Evolutionary conservation across 139 green algal genomes (phyloP).

Genomic region (Diplosphaera chodatii): DNA sequence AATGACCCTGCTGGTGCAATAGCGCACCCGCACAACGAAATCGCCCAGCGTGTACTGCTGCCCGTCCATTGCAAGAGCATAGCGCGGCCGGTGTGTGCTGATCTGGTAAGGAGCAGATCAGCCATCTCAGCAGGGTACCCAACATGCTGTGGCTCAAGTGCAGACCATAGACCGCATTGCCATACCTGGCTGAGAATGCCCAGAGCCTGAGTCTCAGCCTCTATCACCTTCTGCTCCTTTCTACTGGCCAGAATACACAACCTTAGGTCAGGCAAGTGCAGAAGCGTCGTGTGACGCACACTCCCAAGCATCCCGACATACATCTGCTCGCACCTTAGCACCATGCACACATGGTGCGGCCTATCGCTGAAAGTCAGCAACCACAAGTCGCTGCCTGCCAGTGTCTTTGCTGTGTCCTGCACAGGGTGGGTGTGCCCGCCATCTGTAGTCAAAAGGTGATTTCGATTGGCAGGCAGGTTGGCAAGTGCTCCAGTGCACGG

Average conservation of each 20-base stretch:
- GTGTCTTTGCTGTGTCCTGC: too few relatives aligned
- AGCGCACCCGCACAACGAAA: not conserved
- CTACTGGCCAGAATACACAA: not conserved
- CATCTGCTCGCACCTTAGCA: not conserved
- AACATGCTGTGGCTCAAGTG: too few relatives aligned
- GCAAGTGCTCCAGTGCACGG: too few relatives aligned
- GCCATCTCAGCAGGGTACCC: too few relatives aligned
- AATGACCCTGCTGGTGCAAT: too few relatives aligned
- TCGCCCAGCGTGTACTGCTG: slow-evolving; percentile 7
- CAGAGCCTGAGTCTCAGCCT: not conserved
- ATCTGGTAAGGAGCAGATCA: not conserved
- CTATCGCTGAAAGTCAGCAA: not conserved
- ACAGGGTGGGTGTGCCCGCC: too few relatives aligned
- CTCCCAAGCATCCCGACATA: too few relatives aligned
- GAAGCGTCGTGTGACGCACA: too few relatives aligned
- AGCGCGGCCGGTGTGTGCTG: not conserved
- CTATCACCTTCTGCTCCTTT: not conserved
- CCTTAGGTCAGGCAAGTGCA: too few relatives aligned
- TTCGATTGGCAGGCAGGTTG: too few relatives aligned
- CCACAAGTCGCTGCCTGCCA: not conserved
- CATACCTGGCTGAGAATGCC: not conserved
- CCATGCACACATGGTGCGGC: not conserved
- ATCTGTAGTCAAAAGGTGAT: too few relatives aligned
- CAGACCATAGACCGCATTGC: too few relatives aligned
- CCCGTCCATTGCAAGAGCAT: slow-evolving; percentile 2